Percentiles rank a stretch among this genome's conserved stretches.
Conservation (phyloP, 306 rosid species). For the Castanea mollissima region DNA sequence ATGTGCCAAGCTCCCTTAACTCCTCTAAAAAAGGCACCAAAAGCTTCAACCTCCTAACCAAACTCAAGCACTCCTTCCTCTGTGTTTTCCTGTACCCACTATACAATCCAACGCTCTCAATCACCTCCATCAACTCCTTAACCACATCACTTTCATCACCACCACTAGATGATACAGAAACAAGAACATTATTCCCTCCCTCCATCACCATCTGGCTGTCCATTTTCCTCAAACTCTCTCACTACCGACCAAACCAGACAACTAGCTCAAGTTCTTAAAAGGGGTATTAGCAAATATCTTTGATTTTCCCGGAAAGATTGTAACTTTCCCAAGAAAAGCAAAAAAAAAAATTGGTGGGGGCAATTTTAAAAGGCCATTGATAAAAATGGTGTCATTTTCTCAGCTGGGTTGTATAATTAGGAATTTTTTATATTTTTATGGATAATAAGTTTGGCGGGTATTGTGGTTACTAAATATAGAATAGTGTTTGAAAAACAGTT, state of each 20-base stretch:
- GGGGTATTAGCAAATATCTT: not conserved
- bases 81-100: slow-evolving; percentile 52
- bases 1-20: slow-evolving; percentile 42
- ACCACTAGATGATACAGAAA: slow-evolving; percentile 1
- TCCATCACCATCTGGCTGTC: slow-evolving; percentile 30
- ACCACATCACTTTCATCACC: slow-evolving; percentile 23
- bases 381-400: not conserved
- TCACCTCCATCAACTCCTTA: slow-evolving; percentile 44
- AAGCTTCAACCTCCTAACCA: slow-evolving; percentile 74
- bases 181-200: slow-evolving; percentile 8
- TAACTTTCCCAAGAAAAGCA: slow-evolving; percentile 21
- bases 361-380: not conserved
- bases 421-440: not conserved
- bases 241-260: not conserved
- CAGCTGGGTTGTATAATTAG: too few species aligned
- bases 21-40: slow-evolving; percentile 72
- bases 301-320: slow-evolving; percentile 11
- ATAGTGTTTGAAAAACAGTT: slow-evolving; percentile 16
- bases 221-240: too few species aligned
- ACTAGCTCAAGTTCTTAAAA: not conserved
- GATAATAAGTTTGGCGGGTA: slow-evolving; percentile 23
- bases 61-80: slow-evolving; percentile 61
- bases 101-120: slow-evolving; percentile 54
- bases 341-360: not conserved
- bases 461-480: not conserved